Evolutionary conservation across 441 rosid species (phyloP).

Genomic region (Brassica hybrid): DNA sequence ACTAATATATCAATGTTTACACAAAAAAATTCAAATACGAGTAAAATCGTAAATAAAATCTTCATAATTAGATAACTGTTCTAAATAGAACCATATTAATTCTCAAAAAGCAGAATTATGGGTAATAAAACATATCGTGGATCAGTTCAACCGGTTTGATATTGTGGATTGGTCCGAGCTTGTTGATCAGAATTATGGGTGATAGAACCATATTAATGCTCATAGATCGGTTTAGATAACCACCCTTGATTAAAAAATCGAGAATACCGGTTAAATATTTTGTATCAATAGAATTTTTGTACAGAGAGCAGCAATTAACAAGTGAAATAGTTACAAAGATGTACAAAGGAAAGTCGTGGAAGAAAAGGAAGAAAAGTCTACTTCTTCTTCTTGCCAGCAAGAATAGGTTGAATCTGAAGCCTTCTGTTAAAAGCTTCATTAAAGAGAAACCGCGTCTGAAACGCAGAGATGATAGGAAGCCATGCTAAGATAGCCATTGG

Average conservation of each 20-base stretch:
- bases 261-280: constrained; percentile 9
- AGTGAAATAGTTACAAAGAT: constrained; percentile 37
- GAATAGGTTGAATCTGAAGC: constrained; percentile 89
- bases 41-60: too few relatives aligned
- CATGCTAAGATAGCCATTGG: constrained; percentile 91
- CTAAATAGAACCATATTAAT: too few relatives aligned
- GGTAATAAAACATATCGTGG: too few relatives aligned
- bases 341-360: constrained; percentile 32
- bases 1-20: neutral
- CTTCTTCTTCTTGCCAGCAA: constrained; percentile 77
- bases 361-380: constrained; percentile 33
- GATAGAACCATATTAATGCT: too few relatives aligned
- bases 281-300: constrained; percentile 21
- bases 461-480: constrained; percentile 89
- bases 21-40: too few relatives aligned
- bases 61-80: too few relatives aligned
- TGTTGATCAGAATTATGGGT: too few relatives aligned
- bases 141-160: too few relatives aligned
- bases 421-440: constrained; percentile 86
- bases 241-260: neutral
- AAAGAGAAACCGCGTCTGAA: constrained; percentile 96
- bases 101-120: too few relatives aligned
- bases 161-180: too few relatives aligned
- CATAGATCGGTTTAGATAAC: neutral
- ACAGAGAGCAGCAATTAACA: constrained; percentile 2